Percentiles rank a stretch among this genome's conserved stretches.
phyloP scores from a whole-genome alignment of 345 rosid species.

The Arabidopsis suecica region DNA sequence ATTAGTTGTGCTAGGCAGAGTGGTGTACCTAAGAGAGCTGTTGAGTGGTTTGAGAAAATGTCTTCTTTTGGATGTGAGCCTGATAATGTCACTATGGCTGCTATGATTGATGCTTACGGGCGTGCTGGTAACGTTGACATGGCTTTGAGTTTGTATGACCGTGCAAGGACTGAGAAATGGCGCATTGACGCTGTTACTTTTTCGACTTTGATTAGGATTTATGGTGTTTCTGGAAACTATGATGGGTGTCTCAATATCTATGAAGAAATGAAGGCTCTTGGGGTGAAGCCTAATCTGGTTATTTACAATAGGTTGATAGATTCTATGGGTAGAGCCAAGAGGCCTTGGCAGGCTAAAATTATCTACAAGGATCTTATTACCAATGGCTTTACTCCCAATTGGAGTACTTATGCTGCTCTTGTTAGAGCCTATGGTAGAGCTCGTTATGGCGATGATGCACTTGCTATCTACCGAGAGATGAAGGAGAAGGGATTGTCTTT shows the following conservation, averaged over 20 bases:
- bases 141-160: slow-evolving; percentile 90
- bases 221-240: slow-evolving; percentile 64
- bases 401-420: slow-evolving; percentile 71
- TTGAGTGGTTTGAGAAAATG: slow-evolving; percentile 96
- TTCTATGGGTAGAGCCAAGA: slow-evolving; percentile 92
- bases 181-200: slow-evolving; percentile 66
- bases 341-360: slow-evolving; percentile 91
- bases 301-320: slow-evolving; percentile 76
- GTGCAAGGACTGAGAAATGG: slow-evolving; percentile 89
- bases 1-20: slow-evolving; percentile 76
- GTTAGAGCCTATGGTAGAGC: slow-evolving; percentile 84
- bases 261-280: slow-evolving; percentile 91
- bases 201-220: slow-evolving; percentile 75
- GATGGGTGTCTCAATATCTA: slow-evolving; percentile 95
- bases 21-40: slow-evolving; percentile 62
- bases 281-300: slow-evolving; percentile 70
- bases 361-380: slow-evolving; percentile 70
- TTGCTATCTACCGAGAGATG: slow-evolving; percentile 72
- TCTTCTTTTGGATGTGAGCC: slow-evolving; percentile 64
- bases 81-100: slow-evolving; percentile 65
- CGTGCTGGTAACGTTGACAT: slow-evolving; percentile 71
- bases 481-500: slow-evolving; percentile 70
- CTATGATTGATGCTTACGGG: slow-evolving; percentile 89
- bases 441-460: slow-evolving; percentile 80
- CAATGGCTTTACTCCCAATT: slow-evolving; percentile 65